Evolutionary conservation across 2,329 filamentous ascomycete genomes (phyloP).

Genomic region (Fusarium phyllophilum): DNA sequence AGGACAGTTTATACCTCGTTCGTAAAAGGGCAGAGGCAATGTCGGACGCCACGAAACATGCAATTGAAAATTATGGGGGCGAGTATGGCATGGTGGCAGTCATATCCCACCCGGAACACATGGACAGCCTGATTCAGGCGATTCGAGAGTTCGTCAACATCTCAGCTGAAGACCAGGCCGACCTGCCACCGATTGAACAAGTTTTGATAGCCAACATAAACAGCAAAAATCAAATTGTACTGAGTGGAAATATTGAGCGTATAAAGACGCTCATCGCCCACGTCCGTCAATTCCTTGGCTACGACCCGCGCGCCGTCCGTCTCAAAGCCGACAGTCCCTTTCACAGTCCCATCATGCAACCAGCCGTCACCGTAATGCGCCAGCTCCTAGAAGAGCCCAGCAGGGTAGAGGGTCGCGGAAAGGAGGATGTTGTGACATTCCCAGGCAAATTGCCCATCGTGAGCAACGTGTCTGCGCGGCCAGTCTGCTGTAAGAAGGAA

Average conservation of each 20-base stretch:
- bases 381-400: slow-evolving; percentile 71
- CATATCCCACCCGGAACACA: slow-evolving; percentile 84
- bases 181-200: slow-evolving; percentile 81
- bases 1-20: slow-evolving; percentile 81
- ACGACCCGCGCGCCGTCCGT: slow-evolving; percentile 88
- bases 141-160: slow-evolving; percentile 84
- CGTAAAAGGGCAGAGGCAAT: slow-evolving; percentile 83
- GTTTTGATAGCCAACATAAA: slow-evolving; percentile 95
- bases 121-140: slow-evolving; percentile 74
- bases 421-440: slow-evolving; percentile 76
- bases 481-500: slow-evolving; percentile 78
- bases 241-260: slow-evolving; percentile 85
- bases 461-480: slow-evolving; percentile 85
- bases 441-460: slow-evolving; percentile 81
- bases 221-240: slow-evolving; percentile 93
- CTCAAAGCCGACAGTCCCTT: slow-evolving; percentile 91
- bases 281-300: slow-evolving; percentile 87
- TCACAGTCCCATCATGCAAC: slow-evolving; percentile 91
- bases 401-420: slow-evolving; percentile 61
- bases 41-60: slow-evolving; percentile 77
- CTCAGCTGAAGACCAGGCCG: slow-evolving; percentile 71
- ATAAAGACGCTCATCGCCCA: slow-evolving; percentile 87
- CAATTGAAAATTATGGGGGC: slow-evolving; percentile 74
- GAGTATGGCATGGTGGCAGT: slow-evolving; percentile 96
- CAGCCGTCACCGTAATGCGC: slow-evolving; percentile 80